These are phyloP conservation scores for Aspergillus spinulosporus DNA, from an alignment of 2,329 filamentous ascomycete species.

Conservation along the genomic window DNA sequence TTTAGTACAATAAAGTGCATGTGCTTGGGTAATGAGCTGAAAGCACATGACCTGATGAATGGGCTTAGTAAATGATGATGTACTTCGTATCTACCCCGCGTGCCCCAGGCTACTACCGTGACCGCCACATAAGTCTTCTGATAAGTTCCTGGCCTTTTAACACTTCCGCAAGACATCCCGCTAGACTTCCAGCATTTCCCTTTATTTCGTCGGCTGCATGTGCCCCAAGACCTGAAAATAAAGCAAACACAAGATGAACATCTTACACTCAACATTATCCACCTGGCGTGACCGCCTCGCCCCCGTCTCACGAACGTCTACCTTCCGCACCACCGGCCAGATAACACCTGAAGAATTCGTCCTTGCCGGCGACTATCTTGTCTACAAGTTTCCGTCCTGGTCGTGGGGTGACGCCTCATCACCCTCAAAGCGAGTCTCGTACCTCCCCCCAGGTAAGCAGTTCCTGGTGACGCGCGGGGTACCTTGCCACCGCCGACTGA, in stretches of 20 bases:
- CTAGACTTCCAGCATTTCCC: neutral
- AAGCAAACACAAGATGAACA: constrained; percentile 61
- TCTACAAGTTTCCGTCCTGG: constrained; percentile 99
- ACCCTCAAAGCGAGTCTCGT: constrained; percentile 72
- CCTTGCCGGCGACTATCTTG: constrained; percentile 91
- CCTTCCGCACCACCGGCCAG: constrained; percentile 89
- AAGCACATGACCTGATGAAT: constrained; percentile 19
- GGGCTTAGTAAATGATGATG: constrained; percentile 11
- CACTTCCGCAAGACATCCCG: neutral
- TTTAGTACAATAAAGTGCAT: neutral
- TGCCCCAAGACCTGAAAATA: neutral
- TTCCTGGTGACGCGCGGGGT: constrained; percentile 93
- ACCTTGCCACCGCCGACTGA: constrained; percentile 85
- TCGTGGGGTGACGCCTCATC: constrained; percentile 88
- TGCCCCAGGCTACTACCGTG: constrained; percentile 15
- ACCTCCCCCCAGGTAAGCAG: constrained; percentile 88
- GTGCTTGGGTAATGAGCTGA: constrained; percentile 17
- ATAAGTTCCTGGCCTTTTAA: constrained; percentile 12
- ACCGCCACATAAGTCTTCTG: constrained; percentile 19
- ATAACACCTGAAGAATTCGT: constrained; percentile 98
- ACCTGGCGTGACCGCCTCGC: constrained; percentile 89
- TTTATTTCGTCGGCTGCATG: neutral
- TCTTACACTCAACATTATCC: constrained; percentile 89
- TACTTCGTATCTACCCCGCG: constrained; percentile 16
- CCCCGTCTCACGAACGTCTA: constrained; percentile 84